These are phyloP conservation scores for Bacidia rubella DNA, from an alignment of 495 filamentous ascomycete species.

Conservation along the genomic window DNA sequence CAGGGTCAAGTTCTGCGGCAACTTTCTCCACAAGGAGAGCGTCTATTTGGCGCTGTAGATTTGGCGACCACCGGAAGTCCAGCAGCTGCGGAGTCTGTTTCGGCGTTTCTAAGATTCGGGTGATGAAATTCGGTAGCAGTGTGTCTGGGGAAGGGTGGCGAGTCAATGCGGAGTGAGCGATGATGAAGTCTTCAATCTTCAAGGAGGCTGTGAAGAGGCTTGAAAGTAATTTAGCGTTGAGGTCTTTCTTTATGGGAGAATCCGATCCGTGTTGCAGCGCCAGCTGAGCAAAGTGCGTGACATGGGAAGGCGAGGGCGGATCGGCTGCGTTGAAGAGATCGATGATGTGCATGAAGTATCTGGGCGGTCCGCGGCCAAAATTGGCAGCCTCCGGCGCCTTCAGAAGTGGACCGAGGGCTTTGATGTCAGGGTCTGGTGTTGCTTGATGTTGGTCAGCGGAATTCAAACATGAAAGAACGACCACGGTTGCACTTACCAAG, in stretches of 20 bases:
- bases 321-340: constrained; percentile 59
- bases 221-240: constrained; percentile 54
- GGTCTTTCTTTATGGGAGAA: constrained; percentile 26
- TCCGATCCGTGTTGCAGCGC: constrained; percentile 52
- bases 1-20: neutral
- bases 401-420: constrained; percentile 47
- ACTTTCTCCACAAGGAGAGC: constrained; percentile 42
- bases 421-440: constrained; percentile 13
- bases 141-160: constrained; percentile 56
- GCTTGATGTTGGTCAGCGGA: too few species aligned
- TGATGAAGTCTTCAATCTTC: constrained; percentile 60
- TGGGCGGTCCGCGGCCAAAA: constrained; percentile 62
- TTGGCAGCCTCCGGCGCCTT: constrained; percentile 55
- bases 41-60: constrained; percentile 64
- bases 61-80: constrained; percentile 60
- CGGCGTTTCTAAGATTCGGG: constrained; percentile 51
- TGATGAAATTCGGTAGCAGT: constrained; percentile 49
- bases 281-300: constrained; percentile 70
- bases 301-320: constrained; percentile 54
- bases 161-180: constrained; percentile 67
- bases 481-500: neutral
- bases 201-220: constrained; percentile 73
- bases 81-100: constrained; percentile 56
- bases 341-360: constrained; percentile 79
- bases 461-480: too few species aligned